Conservation (phyloP, 495 filamentous ascomycete genomes). For the Penicillium tannophilum region DNA sequence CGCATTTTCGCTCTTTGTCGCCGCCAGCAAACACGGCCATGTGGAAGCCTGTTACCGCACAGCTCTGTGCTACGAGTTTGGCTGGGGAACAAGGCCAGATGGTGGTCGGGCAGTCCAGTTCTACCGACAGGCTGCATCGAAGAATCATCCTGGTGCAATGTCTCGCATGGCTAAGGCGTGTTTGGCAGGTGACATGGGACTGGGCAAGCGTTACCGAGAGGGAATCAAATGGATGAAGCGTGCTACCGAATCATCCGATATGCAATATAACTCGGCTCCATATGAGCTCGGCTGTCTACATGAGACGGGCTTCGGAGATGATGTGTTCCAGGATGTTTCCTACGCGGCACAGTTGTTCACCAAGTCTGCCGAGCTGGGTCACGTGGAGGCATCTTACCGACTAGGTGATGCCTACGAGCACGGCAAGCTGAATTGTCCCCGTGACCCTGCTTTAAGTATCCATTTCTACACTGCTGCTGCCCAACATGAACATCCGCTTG, state of each 20-base stretch:
- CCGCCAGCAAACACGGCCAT: conserved; percentile 96
- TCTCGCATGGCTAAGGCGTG: conserved; percentile 89
- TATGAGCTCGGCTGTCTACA: conserved; percentile 90
- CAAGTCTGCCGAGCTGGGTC: conserved; percentile 88
- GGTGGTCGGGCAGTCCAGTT: conserved; percentile 90
- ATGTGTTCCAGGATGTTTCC: conserved; percentile 83
- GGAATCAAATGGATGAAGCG: conserved; percentile 97
- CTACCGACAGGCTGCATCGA: conserved; percentile 84
- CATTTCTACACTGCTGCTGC: conserved; percentile 97
- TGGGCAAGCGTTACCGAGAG: conserved; percentile 82
- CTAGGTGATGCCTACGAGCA: conserved; percentile 98
- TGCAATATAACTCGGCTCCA: conserved; percentile 88
- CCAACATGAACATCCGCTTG: conserved; percentile 75
- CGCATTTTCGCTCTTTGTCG: conserved; percentile 87
- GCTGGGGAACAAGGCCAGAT: conserved; percentile 91
- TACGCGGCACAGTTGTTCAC: conserved; percentile 96
- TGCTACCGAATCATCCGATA: conserved; percentile 83
- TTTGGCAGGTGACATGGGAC: conserved; percentile 81
- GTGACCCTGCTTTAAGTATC: conserved; percentile 89
- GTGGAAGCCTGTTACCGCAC: conserved; percentile 94
- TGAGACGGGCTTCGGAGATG: conserved; percentile 85
- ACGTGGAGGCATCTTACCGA: conserved; percentile 78
- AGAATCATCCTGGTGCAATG: conserved; percentile 94
- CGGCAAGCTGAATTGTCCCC: conserved; percentile 81
- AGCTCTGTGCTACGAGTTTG: conserved; percentile 95